phyloP scores from a whole-genome alignment of 441 rosid genomes.

The Brassica balearica region DNA sequence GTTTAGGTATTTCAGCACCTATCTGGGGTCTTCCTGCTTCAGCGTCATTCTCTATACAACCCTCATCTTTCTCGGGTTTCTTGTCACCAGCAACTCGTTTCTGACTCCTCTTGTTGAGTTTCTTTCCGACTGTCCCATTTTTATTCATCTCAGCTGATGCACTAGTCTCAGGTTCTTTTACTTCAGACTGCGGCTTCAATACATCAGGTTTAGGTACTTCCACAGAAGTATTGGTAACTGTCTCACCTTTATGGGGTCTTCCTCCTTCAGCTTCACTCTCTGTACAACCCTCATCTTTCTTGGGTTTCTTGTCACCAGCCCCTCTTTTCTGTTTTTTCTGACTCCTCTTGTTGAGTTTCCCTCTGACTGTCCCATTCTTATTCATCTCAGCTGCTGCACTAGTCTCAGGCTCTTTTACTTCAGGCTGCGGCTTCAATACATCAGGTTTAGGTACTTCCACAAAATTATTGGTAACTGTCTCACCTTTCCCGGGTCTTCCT shows the following conservation, averaged over 20 bases:
- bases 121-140: constrained; percentile 23
- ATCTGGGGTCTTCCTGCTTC: constrained; percentile 28
- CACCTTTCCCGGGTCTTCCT: constrained; percentile 22
- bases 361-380: constrained; percentile 23
- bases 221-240: constrained; percentile 1
- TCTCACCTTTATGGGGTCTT: constrained; percentile 20
- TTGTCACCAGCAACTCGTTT: constrained; percentile 13
- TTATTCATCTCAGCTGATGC: constrained; percentile 34
- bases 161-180: constrained; percentile 25
- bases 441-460: constrained; percentile 35
- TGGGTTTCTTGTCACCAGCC: constrained; percentile 18
- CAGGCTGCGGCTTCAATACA: constrained; percentile 30
- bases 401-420: constrained; percentile 27
- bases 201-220: constrained; percentile 35
- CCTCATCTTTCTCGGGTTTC: constrained; percentile 28
- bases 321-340: constrained; percentile 8
- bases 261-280: constrained; percentile 16
- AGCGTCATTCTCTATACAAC: not conserved
- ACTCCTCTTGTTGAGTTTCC: constrained; percentile 14
- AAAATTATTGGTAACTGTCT: not conserved
- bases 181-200: constrained; percentile 29
- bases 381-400: constrained; percentile 33
- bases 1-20: constrained; percentile 16
- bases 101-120: constrained; percentile 17
- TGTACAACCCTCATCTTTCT: constrained; percentile 25